Evolutionary conservation across 257 asterid species (phyloP).

Genomic region (Ligustrum vulgare): DNA sequence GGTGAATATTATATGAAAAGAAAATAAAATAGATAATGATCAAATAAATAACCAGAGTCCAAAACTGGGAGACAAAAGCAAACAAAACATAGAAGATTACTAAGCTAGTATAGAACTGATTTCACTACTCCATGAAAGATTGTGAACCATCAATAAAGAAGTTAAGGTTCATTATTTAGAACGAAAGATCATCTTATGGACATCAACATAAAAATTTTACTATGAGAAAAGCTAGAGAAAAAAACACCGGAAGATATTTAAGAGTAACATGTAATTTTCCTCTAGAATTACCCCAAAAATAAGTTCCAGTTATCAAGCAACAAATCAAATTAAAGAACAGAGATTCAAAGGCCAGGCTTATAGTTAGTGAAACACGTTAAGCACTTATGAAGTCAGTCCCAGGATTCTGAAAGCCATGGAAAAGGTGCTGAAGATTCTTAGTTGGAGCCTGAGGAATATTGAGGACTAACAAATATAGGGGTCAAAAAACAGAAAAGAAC

Average conservation of each 20-base stretch:
- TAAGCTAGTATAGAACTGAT: slow-evolving; percentile 10
- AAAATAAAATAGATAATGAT: slow-evolving; percentile 8
- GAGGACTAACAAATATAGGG: slow-evolving; percentile 1
- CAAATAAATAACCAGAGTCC: slow-evolving; percentile 9
- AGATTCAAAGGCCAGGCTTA: neutral
- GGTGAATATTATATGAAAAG: slow-evolving; percentile 23
- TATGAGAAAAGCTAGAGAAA: neutral
- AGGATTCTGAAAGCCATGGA: neutral
- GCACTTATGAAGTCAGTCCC: neutral
- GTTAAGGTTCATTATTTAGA: neutral
- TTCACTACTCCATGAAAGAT: slow-evolving; percentile 6
- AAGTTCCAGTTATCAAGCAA: neutral
- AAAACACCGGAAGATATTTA: neutral
- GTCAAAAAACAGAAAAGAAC: slow-evolving; percentile 1
- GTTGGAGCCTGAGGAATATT: neutral
- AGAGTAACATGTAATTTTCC: neutral
- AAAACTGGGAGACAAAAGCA: slow-evolving; percentile 11
- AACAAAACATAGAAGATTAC: slow-evolving; percentile 13
- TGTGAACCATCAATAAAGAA: neutral
- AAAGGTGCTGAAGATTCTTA: neutral
- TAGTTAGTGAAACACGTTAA: neutral
- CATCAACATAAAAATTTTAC: no score
- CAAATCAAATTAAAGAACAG: neutral
- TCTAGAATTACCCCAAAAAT: neutral
- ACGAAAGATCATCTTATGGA: neutral